Conservation (phyloP, 768 basidiomycete species). For the Lanmaoa pseudosensibilis region DNA sequence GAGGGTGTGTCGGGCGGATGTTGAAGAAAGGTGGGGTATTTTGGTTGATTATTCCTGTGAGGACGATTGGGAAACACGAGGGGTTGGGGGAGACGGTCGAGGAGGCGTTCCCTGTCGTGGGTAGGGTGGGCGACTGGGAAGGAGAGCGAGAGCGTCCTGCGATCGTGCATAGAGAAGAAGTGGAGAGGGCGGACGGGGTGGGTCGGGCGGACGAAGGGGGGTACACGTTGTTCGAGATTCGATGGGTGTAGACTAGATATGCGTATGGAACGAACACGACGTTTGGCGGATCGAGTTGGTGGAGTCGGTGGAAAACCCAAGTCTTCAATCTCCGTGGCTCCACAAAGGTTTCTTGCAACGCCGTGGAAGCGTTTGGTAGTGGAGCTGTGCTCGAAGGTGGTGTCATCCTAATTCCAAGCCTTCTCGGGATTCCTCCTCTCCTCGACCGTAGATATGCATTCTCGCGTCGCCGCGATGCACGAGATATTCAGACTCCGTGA, state of each 20-base stretch:
- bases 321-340: neutral
- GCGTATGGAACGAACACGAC: too few relatives aligned
- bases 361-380: neutral
- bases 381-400: neutral
- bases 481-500: too few relatives aligned
- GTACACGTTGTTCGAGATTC: constrained; percentile 70
- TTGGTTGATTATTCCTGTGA: constrained; percentile 71
- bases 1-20: constrained; percentile 53
- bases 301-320: neutral
- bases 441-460: neutral
- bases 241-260: constrained; percentile 41
- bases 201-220: constrained; percentile 70
- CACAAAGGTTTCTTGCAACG: neutral
- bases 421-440: neutral
- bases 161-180: constrained; percentile 47
- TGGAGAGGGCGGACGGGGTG: constrained; percentile 52
- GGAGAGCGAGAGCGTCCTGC: constrained; percentile 35
- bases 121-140: neutral
- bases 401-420: neutral
- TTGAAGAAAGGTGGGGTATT: constrained; percentile 53
- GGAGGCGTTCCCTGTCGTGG: constrained; percentile 44
- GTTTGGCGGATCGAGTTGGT: neutral
- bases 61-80: constrained; percentile 63
- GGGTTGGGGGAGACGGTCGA: constrained; percentile 58
- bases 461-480: neutral